A percentile compares a stretch with the other conserved stretches of the same genome.
phyloP scores from a whole-genome alignment of 768 basidiomycete species.

The Rhodotorula graminis region DNA sequence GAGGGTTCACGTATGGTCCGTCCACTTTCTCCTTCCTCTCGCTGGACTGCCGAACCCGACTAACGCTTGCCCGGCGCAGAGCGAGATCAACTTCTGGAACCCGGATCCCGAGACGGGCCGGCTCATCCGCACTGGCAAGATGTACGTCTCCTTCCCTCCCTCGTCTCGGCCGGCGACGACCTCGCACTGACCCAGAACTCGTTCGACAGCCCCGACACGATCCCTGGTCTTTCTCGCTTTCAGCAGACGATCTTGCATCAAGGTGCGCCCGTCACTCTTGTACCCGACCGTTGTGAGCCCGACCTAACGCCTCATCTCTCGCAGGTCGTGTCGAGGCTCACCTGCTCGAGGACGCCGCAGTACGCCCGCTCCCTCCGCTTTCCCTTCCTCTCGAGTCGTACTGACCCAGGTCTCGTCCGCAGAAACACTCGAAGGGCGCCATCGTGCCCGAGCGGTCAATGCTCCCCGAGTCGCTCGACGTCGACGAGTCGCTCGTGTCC shows the following conservation, averaged over 20 bases:
- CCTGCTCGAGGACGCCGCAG: constrained; percentile 28
- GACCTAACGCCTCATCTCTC: accelerated
- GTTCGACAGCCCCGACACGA: constrained; percentile 31
- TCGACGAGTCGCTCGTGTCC: constrained; percentile 41
- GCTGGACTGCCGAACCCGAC: background rate
- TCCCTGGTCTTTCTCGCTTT: constrained; percentile 37
- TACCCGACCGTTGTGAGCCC: background rate
- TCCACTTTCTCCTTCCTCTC: background rate
- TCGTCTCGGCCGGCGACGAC: background rate
- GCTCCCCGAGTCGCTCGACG: constrained; percentile 41
- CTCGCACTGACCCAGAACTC: background rate
- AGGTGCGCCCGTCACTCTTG: background rate
- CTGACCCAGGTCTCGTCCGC: constrained; percentile 15
- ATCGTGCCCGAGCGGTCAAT: constrained; percentile 43
- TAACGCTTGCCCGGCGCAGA: background rate
- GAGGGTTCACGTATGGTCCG: constrained; percentile 36
- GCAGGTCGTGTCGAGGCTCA: constrained; percentile 33
- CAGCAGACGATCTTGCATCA: constrained; percentile 38
- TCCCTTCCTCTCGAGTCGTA: background rate
- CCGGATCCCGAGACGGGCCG: constrained; percentile 34
- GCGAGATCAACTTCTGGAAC: constrained; percentile 41
- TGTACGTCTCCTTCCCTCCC: constrained; percentile 3
- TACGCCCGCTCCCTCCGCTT: background rate
- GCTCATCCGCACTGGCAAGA: constrained; percentile 30
- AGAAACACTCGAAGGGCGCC: constrained; percentile 38